Evolutionary conservation across 352 stramenopile genomes (phyloP), one percentile per base, ranked within the genome.

Genomic region (Phytophthora niederhauseri): DNA sequence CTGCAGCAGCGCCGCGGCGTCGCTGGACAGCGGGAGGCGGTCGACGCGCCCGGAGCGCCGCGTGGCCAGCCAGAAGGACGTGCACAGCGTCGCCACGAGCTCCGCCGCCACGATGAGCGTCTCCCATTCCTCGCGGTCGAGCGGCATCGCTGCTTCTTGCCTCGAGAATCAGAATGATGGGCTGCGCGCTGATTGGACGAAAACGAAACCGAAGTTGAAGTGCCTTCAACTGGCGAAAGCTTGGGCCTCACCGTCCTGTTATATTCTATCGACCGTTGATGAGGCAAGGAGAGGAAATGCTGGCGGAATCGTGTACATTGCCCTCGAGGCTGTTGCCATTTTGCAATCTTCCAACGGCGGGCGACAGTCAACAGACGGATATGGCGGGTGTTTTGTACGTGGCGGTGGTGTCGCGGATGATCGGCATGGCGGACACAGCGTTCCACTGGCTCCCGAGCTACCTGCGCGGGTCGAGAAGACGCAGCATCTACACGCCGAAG

Each of bases 51-150:
- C 72, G 12, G 62, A 65, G 49, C 78, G 80, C 19, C 70, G 75
- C 26, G 80, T 75, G 30, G 73, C 63, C 57, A 93, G 64, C 73
- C 73, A 93, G 11, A 93, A 56, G 5, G 83, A 78, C 15, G 68
- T 66, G 6, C 68, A 64, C 31, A 91, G 41, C 24, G 84, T 64
- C 24, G 57, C 65, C 3, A 77, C 53, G 43, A 93, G 76, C 72
- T 93, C 83, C 11, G 56, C 60, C 17, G 70, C 70, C 41, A 91
- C 83, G 9, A 89, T 70, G 1, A 81, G 34, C 22, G 76, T 78
- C 72, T 90, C 78, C 85, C 85, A 93, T 60, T 78, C 60, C 43
- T 77, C 61, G 12, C 68, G 68, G 53, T 68, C 36, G 20, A 67
- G 20, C 20, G 52, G 15, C 71, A 75, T 78, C 17, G 7, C 24